phyloP scores from a whole-genome alignment of 2,329 filamentous ascomycete genomes.

The Colletotrichum neosansevieriae region DNA sequence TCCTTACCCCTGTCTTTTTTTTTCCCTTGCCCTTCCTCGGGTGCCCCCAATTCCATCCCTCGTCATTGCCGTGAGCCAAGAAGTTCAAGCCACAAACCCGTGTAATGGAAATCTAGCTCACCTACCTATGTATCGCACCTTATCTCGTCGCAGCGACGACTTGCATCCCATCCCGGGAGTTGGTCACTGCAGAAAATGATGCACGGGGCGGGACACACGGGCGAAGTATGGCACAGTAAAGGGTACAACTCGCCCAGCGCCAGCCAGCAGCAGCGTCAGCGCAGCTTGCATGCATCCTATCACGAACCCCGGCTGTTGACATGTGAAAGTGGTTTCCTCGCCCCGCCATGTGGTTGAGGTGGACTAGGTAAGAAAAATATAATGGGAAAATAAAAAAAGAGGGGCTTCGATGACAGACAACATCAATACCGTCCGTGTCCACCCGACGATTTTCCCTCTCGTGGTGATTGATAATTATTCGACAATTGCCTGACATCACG shows the following conservation, averaged over 20 bases:
- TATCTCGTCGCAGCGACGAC: background rate
- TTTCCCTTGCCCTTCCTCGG: background rate
- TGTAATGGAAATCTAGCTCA: background rate
- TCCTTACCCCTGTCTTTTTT: background rate
- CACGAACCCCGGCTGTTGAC: conserved; percentile 26
- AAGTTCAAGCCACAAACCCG: conserved; percentile 18
- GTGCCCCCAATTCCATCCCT: background rate
- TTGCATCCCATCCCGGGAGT: background rate
- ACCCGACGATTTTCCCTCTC: background rate
- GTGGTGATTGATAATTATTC: conserved; percentile 6
- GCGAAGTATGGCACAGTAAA: background rate
- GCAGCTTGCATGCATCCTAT: conserved; percentile 33
- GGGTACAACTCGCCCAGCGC: conserved; percentile 1
- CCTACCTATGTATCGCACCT: background rate
- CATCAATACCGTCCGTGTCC: background rate
- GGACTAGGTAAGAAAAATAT: background rate
- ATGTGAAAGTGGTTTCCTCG: conserved; percentile 37
- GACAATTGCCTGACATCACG: conserved; percentile 10
- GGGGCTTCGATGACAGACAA: background rate
- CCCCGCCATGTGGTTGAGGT: conserved; percentile 21
- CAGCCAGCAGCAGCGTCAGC: conserved; percentile 15
- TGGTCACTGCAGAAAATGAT: background rate
- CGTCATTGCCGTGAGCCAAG: background rate
- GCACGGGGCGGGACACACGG: conserved; percentile 8
- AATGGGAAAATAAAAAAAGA: background rate